Base-by-base conservation (phyloP, 2,329 filamentous ascomycete genomes). In the Chrysosporium queenslandicum region DNA sequence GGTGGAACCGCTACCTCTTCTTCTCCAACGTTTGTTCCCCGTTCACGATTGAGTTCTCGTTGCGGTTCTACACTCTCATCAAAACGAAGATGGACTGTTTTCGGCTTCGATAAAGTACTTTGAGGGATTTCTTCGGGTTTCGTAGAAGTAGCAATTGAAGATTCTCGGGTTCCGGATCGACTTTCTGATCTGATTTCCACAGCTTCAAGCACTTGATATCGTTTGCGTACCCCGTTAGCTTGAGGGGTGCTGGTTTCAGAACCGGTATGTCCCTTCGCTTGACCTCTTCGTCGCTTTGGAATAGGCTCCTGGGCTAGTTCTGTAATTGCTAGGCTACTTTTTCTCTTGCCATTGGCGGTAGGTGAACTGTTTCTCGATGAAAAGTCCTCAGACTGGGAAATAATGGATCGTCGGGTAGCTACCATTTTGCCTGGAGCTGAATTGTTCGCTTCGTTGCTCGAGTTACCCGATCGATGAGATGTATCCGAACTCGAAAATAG, bases 1-100 rank as follows among this genome's bases (percentile, higher is more conserved):
- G 64, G 63, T 2, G 61, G 58, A 20, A 20, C 12, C 16, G 58
- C 56, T 29, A 59, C 43, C 4, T 55, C 53, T 23, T 55, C 45
- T 21, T 53, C 50, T 40, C 12, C 32, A 7, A 27, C 12, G 21
- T 18, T 18, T 18, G 7, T 58, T 4, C 32, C 40, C 20, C 64
- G 60, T 2, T 60, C 58, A 12, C 52, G 55, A 37, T 56, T 36
- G 6, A 55, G 55, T 46, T 63, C 55, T 20, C 56, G 52, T 2
- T 55, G 53, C 25, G 47, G 54, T 40, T 72, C 70, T 55, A 71
- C 69, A 53, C n/a, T n/a, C n/a, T 68, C 71, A 30, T 59, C 69
- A 50, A 72, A 72, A 47, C 69, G 64, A 36, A 71, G 61, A 50
- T 71, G 68, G 7, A 47, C 48, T 23, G 54, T 34, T 29, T 58